Base-by-base conservation (phyloP, 179 eudicot species). In the Patellifolia procumbens region DNA sequence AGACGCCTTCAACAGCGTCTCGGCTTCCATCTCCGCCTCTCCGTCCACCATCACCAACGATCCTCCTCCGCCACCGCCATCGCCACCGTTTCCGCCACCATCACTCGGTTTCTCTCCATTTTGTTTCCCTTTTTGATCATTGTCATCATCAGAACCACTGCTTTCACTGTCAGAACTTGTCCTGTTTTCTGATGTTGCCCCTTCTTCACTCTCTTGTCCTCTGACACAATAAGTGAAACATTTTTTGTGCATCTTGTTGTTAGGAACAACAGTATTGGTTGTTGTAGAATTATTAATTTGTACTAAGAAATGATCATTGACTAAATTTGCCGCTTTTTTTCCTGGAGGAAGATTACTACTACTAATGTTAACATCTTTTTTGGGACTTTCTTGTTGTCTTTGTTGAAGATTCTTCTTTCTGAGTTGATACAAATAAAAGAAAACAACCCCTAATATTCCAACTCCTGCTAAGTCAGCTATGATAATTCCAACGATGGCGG, bases 21-120 rank as follows among this genome's bases (percentile, higher is more conserved):
- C 98, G 19, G 83, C 65, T 24, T 94, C 97, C 3, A 94, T 64
- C 83, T 91, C 87, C 55, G 94, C 91, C 79, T 94, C 97, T 0
- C 96, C 98, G 37, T 92, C 98, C 65, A 94, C 93, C 96, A 94
- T 87, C 73, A 91, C 87, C 80, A 92, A 73, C n/a, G 78, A 59
- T 58, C 79, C 86, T 0, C 77, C 81, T 0, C 73, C 64, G 0
- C 74, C 55, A 13, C 76, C 73, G 0, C 76, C 58, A 13, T 72
- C 76, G 0, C 56, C 79, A 4, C 76, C 77, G 2, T 72, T 67
- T 1, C 37, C 31, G 51, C 46, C 26, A 22, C 52, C 12, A 0
- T 28, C 73, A 8, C 7, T 68, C 12, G 72, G 34, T 2, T 68
- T 26, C 5, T 49, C 59, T 12, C 60, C 37, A 4, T 31, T 20